phyloP scores from a whole-genome alignment of 208 protist species.

The Leishmania tarentolae region DNA sequence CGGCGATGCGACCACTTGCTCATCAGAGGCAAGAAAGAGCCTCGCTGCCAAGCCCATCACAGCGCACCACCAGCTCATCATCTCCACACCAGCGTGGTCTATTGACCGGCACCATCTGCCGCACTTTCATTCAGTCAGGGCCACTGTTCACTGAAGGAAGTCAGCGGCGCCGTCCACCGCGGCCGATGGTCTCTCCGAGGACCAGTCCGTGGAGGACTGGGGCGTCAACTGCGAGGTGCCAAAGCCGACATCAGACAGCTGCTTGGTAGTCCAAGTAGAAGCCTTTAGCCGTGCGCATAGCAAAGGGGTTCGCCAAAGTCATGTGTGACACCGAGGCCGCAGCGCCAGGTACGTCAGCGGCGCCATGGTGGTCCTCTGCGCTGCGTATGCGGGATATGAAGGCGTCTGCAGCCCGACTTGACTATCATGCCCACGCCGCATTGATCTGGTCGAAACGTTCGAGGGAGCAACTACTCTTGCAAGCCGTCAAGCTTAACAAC shows the following conservation, averaged over 20 bases:
- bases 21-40: conserved; percentile 29
- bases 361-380: conserved; percentile 78
- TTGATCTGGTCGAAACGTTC: conserved; percentile 49
- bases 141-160: conserved; percentile 34
- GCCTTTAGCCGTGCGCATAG: conserved; percentile 33
- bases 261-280: conserved; percentile 31
- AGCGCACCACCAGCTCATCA: conserved; percentile 49
- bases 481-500: conserved; percentile 55
- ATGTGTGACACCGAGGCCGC: conserved; percentile 27
- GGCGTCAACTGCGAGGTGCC: conserved; percentile 21
- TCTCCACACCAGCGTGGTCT: conserved; percentile 53
- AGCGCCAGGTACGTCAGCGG: conserved; percentile 27
- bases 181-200: conserved; percentile 59
- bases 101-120: conserved; percentile 43
- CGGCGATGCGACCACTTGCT: conserved; percentile 11
- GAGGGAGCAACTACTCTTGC: conserved; percentile 66
- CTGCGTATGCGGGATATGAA: conserved; percentile 76
- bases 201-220: conserved; percentile 77
- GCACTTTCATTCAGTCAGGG: conserved; percentile 28
- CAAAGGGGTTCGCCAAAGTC: conserved; percentile 7
- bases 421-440: conserved; percentile 68
- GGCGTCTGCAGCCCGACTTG: conserved; percentile 50
- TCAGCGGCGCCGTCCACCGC: conserved; percentile 22
- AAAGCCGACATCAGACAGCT: conserved; percentile 18
- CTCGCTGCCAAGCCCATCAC: conserved; percentile 25